Conservation (phyloP, 495 filamentous ascomycete species). For the Patellaria atrata region DNA sequence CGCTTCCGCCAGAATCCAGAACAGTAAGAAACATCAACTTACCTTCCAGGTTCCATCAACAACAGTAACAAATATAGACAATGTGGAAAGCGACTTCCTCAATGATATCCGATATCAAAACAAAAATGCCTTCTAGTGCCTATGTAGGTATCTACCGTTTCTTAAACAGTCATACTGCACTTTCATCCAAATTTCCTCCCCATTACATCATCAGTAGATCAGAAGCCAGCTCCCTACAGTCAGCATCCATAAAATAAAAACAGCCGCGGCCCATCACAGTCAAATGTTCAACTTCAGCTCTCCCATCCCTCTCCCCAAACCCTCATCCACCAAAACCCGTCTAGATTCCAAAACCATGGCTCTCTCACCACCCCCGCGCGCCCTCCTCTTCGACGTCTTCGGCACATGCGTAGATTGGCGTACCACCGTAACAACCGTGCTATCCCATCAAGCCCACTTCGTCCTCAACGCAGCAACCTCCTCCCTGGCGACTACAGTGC, state of each 20-base stretch:
- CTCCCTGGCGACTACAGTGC: slow-evolving; percentile 33
- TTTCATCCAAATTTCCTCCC: too few relatives aligned
- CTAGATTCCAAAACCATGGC: slow-evolving; percentile 3
- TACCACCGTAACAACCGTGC: slow-evolving; percentile 38
- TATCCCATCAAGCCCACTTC: slow-evolving; percentile 28
- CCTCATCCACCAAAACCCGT: neutral
- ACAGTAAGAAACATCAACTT: too few relatives aligned
- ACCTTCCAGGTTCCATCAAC: too few relatives aligned
- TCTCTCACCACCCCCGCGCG: slow-evolving; percentile 23
- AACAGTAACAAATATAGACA: too few relatives aligned
- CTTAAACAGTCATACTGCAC: too few relatives aligned
- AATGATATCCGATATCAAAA: too few relatives aligned
- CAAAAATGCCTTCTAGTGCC: too few relatives aligned
- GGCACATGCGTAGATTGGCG: slow-evolving; percentile 70
- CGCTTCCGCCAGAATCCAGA: too few relatives aligned
- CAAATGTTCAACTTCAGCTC: slow-evolving; percentile 1
- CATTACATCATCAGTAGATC: too few relatives aligned
- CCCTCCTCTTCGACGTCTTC: slow-evolving; percentile 55
- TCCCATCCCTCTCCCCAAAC: slow-evolving; percentile 1
- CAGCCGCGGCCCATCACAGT: neutral
- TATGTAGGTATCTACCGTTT: too few relatives aligned
- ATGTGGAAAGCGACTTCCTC: too few relatives aligned
- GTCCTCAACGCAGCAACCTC: slow-evolving; percentile 30
- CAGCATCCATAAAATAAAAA: slow-evolving; percentile 1
- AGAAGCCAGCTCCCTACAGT: too few relatives aligned